Evolutionary conservation across 441 rosid species (phyloP), one percentile per base, ranked within the genome.

Genomic region (Croton laevigatus): DNA sequence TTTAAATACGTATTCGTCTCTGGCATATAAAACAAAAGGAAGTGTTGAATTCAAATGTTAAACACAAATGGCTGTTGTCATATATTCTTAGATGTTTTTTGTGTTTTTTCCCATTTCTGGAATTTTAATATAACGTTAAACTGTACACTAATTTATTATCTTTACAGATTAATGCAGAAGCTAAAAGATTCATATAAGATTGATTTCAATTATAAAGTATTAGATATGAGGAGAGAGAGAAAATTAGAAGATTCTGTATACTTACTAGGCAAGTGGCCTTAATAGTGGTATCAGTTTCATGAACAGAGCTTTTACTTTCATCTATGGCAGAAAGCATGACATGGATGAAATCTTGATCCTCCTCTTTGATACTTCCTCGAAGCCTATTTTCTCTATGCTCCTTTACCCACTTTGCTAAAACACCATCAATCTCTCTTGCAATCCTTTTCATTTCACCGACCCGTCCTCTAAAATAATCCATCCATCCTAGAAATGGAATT

Each of bases 181-280:
- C 32, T 27, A 27, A 27, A 27, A 27, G 32, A 7, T 40, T 7
- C 10, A 40, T 4, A 40, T 4, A 9, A 40, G 44, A 40, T 40
- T 40, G 9, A 40, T 40, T 4, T 40, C 44, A 40, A 40, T 40
- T 40, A 6, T 1, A 40, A 40, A 40, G 7, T 40, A 40, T 9
- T 40, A 4, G 44, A 9, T 40, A 27, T 27, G 32, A 27, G 32
- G 32, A 27, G 32, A 40, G 44, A 40, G 44, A 52, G 14, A 20
- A 73, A 51, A 46, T 20, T 16, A 8, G 20, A 6, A 51, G 37
- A 20, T 32, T 42, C 32, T 27, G 32, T 27, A 27, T 27, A 27
- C 83, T 4, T 75, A 81, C 87, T 73, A 79, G 65, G 72, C 84
- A 81, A 67, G 54, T 83, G 48, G 77, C 80, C 72, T 83, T 81